Base-by-base conservation (phyloP, 192 early-diverging fungal genomes). In the Entophlyctis luteolus region DNA sequence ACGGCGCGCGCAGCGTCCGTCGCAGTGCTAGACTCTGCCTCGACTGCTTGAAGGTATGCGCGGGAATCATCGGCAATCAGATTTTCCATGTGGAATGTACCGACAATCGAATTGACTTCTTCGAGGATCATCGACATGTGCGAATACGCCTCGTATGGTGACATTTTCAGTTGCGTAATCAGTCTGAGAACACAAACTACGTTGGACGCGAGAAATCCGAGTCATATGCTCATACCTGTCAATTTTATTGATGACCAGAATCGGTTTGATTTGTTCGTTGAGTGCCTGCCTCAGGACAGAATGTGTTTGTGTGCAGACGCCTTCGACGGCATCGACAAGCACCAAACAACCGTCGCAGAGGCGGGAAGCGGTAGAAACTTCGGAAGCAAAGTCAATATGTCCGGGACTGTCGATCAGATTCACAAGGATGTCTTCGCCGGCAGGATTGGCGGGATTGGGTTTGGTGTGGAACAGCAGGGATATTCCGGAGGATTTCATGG, bases 331-430 rank as follows among this genome's bases (percentile, higher is more conserved):
- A 80, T 99, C 97, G 16, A 99, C 93, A 25, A 99, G 75, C 0
- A 99, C 90, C 54, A 99, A 76, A 10, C 86, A 94, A 20, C 97
- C 97, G 68, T 99, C 97, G 45, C 93, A 98, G 2, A 99, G 75
- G 36, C 94, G 83, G 0, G 97, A 97, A 2, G 97, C 97, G n/a
- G 96, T 95, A 6, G 94, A 95, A n/a, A 99, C 97, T 72, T 99
- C 97, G 18, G 89, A 89, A 0, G 95, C 89, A 75, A 99, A 99
- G 74, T 99, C 97, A 8, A 99, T 93, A 70, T 99, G 97, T 4
- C 97, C 97, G 1, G 97, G 97, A 4, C 93, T 93, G 72, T 99
- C 97, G 62, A 99, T 99, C 23, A 99, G 74, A 70, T 98, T 99
- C 70, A 99, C 84, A 48, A 99, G 73, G 65, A 91, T 97, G 67